Conservation (phyloP, 306 rosid genomes). For the Dryas drummondii region DNA sequence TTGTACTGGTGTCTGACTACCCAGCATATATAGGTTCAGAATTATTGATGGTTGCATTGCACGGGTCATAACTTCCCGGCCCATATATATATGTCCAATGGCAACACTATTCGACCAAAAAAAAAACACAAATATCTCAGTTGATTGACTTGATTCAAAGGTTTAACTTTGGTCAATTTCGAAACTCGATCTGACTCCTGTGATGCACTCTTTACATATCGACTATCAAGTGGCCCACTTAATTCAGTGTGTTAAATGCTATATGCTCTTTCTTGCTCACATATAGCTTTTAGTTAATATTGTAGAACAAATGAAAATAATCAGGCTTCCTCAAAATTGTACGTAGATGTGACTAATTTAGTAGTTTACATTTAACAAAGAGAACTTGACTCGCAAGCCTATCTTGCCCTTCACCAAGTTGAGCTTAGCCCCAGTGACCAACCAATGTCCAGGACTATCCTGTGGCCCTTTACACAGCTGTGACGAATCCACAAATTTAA, state of each 20-base stretch:
- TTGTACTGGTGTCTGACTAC: background rate
- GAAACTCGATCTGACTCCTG: background rate
- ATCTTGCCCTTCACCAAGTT: constrained; percentile 75
- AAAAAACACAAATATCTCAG: no score
- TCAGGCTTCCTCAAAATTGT: background rate
- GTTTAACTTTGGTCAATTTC: no score
- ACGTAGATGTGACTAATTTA: background rate
- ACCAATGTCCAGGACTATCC: constrained; percentile 91
- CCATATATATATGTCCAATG: no score
- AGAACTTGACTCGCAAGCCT: constrained; percentile 68
- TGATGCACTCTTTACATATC: background rate
- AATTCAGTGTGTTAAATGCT: background rate
- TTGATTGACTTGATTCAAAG: no score
- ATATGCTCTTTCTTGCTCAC: background rate
- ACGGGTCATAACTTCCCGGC: no score
- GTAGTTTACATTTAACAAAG: constrained; percentile 42
- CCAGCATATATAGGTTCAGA: background rate
- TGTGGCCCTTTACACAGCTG: constrained; percentile 68
- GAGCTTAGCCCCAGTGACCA: constrained; percentile 78
- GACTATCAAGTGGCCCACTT: no score
- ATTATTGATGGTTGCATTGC: background rate
- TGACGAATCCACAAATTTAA: constrained; percentile 68
- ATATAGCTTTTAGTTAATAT: background rate
- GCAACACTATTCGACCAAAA: no score
- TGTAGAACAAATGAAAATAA: no score